Percentiles rank a stretch among this genome's conserved stretches.
Evolutionary conservation across 768 basidiomycete species (phyloP).

Genomic region (Rhodotorula kratochvilovae): DNA sequence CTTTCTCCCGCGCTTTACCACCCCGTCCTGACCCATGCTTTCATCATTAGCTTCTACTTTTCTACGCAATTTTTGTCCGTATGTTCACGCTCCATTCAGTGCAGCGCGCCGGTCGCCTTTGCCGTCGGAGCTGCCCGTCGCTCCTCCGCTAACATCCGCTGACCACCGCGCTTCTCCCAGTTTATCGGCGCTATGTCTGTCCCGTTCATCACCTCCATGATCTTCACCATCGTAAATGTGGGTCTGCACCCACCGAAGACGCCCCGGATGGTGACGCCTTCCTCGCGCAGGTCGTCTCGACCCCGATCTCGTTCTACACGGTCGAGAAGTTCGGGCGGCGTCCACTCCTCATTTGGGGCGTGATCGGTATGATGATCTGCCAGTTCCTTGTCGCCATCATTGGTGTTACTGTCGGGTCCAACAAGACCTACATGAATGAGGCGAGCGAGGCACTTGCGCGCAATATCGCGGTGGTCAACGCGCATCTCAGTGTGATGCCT

Average conservation of each 20-base stretch:
- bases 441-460: slow-evolving; percentile 51
- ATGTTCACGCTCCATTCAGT: too few species aligned
- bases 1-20: too few species aligned
- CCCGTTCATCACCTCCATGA: slow-evolving; percentile 41
- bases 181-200: slow-evolving; percentile 39
- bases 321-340: slow-evolving; percentile 80
- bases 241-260: slow-evolving; percentile 41
- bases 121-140: too few species aligned
- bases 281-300: slow-evolving; percentile 51
- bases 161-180: slow-evolving; percentile 24
- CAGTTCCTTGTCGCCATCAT: slow-evolving; percentile 74
- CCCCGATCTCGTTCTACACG: slow-evolving; percentile 71
- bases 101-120: too few species aligned
- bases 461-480: slow-evolving; percentile 53
- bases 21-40: too few species aligned
- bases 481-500: slow-evolving; percentile 40
- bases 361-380: slow-evolving; percentile 75
- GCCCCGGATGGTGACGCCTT: too few species aligned
- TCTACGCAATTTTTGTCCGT: too few species aligned
- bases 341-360: slow-evolving; percentile 60
- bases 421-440: slow-evolving; percentile 43
- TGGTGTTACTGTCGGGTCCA: slow-evolving; percentile 51
- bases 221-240: slow-evolving; percentile 52
- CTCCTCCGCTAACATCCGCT: too few species aligned
- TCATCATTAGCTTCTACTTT: too few species aligned